Base-by-base conservation (phyloP, 179 eudicot genomes). In the Spergularia azorica region DNA sequence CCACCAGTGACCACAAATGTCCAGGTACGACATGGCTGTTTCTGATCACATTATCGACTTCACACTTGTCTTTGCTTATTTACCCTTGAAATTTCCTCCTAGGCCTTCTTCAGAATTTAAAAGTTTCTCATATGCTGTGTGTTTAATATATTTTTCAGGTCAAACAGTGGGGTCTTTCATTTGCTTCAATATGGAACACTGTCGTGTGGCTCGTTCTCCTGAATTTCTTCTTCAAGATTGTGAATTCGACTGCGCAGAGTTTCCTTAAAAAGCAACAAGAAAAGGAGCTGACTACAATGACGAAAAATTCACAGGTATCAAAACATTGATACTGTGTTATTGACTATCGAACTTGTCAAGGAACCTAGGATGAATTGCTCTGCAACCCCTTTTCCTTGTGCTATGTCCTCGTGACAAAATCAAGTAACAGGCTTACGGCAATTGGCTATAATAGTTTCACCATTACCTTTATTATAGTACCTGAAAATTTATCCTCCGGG, bases 191-290 rank as follows among this genome's bases (percentile, higher is more conserved):
- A 32, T 96, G 98, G 99, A 96, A 96, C 74, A 85, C 91, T 1
- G 85, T 94, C 15, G 97, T 96, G 50, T 91, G 94, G 98, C 82
- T 94, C 73, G 91, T 96, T 89, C 90, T 96, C 57, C 38, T 96
- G 85, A 89, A 90, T 80, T 96, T 94, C 79, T 89, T 88, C 62
- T 74, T 91, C 77, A 84, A 89, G 90, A 96, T 96, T 56, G 92
- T 96, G 84, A 96, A 87, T 66, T 39, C 96, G 62, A 92, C 97
- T 60, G 98, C 99, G 46, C 98, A 90, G 80, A 79, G 83, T 68
- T 89, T 87, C 76, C 92, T 90, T 21, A 91, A 86, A 89, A 90
- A 88, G 57, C 86, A 88, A 83, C 99, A 94, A 73, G 97, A 94
- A 59, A 81, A 76, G 36, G 85, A 85, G 74, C 54, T 80, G 58